Percentiles rank a stretch among this genome's conserved stretches.
phyloP scores from a whole-genome alignment of 163 green algal genomes.

The Coccomyxa subellipsoidea region DNA sequence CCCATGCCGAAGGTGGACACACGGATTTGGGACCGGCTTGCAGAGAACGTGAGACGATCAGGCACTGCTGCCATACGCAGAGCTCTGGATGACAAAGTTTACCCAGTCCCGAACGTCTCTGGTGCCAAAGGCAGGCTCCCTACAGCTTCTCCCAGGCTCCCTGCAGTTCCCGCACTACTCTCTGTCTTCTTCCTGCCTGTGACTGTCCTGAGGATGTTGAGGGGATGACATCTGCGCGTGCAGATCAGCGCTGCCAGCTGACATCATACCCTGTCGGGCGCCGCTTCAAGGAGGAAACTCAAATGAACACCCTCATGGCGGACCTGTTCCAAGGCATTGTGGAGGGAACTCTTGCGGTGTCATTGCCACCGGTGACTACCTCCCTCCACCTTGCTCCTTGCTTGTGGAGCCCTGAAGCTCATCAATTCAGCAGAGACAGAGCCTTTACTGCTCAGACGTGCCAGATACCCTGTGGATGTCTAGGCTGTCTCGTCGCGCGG shows the following conservation, averaged over 20 bases:
- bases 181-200: background rate
- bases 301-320: background rate
- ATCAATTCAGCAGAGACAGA: no score
- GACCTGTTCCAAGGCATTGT: background rate
- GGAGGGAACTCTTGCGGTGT: background rate
- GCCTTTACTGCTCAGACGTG: no score
- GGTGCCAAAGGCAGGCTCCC: background rate
- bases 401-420: no score
- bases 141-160: background rate
- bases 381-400: background rate
- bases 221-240: background rate
- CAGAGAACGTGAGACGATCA: background rate
- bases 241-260: constrained; percentile 4
- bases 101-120: background rate
- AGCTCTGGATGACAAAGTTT: background rate
- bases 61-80: background rate
- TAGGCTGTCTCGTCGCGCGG: no score
- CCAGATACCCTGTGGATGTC: no score
- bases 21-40: background rate
- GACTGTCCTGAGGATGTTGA: background rate
- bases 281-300: background rate
- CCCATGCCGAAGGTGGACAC: background rate
- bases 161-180: background rate
- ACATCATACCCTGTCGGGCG: background rate
- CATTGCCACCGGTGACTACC: background rate